These are phyloP conservation scores for Malus sylvestris DNA, from an alignment of 306 rosid genomes.

Conservation along the genomic window DNA sequence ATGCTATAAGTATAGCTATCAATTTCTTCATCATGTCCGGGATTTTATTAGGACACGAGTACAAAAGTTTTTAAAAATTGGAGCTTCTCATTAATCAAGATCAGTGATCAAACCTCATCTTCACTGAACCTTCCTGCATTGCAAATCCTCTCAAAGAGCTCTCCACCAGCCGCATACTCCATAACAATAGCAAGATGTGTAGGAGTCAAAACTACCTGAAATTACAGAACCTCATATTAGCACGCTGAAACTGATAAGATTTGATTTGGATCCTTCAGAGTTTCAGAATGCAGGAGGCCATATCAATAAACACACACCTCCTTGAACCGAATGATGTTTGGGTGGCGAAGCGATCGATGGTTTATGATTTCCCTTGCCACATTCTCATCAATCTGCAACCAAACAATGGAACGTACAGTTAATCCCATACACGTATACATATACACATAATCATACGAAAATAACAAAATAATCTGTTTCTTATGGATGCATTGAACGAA, in stretches of 20 bases:
- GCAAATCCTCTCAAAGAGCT: slow-evolving; percentile 74
- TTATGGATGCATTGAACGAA: not conserved
- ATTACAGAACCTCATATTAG: slow-evolving; percentile 21
- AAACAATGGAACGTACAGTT: not conserved
- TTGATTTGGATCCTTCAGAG: not conserved
- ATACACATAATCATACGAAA: not conserved
- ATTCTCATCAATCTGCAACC: slow-evolving; percentile 67
- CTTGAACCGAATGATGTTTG: slow-evolving; percentile 72
- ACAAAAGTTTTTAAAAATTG: not conserved
- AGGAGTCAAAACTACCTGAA: slow-evolving; percentile 77
- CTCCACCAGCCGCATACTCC: slow-evolving; percentile 95
- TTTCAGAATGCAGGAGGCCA: not conserved
- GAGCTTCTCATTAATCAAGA: not conserved
- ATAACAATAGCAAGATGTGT: slow-evolving; percentile 80
- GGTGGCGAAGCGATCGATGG: slow-evolving; percentile 76
- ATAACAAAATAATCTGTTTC: not conserved
- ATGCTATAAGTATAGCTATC: not conserved
- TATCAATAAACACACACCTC: slow-evolving; percentile 34
- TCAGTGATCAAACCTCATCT: slow-evolving; percentile 52
- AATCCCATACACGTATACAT: not conserved
- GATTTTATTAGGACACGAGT: slow-evolving; percentile 6
- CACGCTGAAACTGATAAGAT: slow-evolving; percentile 2
- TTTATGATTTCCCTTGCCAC: slow-evolving; percentile 81
- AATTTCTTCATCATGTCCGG: not conserved
- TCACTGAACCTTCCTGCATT: slow-evolving; percentile 79